Conservation (phyloP, 805 yeast species). For the Millerago galiae region DNA sequence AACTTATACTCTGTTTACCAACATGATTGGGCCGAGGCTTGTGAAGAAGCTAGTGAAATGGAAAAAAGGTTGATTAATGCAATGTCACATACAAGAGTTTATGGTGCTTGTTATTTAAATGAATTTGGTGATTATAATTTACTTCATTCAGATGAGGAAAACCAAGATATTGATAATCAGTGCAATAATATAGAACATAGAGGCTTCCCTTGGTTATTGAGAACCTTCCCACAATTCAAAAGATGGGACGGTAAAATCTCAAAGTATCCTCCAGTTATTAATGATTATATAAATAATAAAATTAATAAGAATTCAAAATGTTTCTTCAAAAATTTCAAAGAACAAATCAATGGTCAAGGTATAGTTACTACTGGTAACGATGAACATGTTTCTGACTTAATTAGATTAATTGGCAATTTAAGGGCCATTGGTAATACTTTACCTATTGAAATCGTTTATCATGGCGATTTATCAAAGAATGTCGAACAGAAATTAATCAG, state of each 20-base stretch:
- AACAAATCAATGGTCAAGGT: slow-evolving; percentile 29
- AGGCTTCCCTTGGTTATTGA: slow-evolving; percentile 34
- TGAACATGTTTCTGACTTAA: slow-evolving; percentile 23
- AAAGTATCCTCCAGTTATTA: slow-evolving; percentile 14
- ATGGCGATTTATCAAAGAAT: slow-evolving; percentile 28
- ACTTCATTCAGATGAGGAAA: neutral
- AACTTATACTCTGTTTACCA: slow-evolving; percentile 12
- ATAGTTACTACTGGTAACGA: slow-evolving; percentile 27
- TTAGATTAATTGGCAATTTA: slow-evolving; percentile 34
- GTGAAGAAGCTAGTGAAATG: slow-evolving; percentile 14
- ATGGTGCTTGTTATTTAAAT: slow-evolving; percentile 23
- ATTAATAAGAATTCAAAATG: slow-evolving; percentile 11
- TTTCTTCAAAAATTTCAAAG: slow-evolving; percentile 21
- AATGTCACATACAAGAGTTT: slow-evolving; percentile 23
- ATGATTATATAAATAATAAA: neutral
- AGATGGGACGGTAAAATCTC: slow-evolving; percentile 31
- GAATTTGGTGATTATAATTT: slow-evolving; percentile 13
- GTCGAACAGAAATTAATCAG: slow-evolving; percentile 27
- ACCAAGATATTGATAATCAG: slow-evolving; percentile 6
- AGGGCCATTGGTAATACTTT: slow-evolving; percentile 29
- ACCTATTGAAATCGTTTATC: slow-evolving; percentile 37
- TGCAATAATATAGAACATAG: slow-evolving; percentile 31
- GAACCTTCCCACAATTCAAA: slow-evolving; percentile 30
- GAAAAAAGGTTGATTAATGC: slow-evolving; percentile 22
- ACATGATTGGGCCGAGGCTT: slow-evolving; percentile 13